A percentile compares a stretch with the other conserved stretches of the same genome.
Conservation (phyloP, 257 asterid genomes). For the Solanum okadae region DNA sequence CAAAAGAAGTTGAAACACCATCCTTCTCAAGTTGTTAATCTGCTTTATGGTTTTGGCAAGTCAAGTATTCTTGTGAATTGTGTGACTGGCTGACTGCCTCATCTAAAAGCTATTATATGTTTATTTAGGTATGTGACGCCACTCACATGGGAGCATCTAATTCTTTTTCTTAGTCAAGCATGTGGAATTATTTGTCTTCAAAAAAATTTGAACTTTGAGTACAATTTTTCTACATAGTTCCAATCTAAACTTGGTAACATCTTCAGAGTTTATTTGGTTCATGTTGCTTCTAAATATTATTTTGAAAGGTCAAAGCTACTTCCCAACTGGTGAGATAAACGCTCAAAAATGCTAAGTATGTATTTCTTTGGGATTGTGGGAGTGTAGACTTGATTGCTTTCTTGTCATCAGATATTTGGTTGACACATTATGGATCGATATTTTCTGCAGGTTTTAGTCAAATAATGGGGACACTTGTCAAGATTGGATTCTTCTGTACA, state of each 20-base stretch:
- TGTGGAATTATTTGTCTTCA: too few species aligned
- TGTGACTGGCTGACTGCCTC: neutral
- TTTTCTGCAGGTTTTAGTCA: constrained; percentile 66
- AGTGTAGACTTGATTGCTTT: neutral
- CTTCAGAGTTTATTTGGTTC: neutral
- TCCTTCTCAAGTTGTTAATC: neutral
- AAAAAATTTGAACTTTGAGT: too few species aligned
- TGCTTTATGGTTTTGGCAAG: neutral
- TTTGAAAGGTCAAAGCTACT: neutral
- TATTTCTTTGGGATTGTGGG: neutral
- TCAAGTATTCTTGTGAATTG: neutral
- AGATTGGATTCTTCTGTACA: constrained; percentile 63
- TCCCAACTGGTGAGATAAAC: neutral
- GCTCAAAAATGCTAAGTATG: neutral
- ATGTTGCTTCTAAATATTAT: neutral
- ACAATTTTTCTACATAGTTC: too few species aligned
- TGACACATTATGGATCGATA: neutral
- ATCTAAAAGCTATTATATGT: neutral
- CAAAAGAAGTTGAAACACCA: neutral
- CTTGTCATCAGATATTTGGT: neutral
- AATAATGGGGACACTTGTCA: constrained; percentile 79
- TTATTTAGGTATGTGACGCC: neutral
- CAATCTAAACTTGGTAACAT: neutral
- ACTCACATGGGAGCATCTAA: neutral
- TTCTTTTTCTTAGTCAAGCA: neutral